A percentile compares a stretch with the other conserved stretches of the same genome.
phyloP scores from a whole-genome alignment of 2,329 filamentous ascomycete species.

The Beauveria caledonica region DNA sequence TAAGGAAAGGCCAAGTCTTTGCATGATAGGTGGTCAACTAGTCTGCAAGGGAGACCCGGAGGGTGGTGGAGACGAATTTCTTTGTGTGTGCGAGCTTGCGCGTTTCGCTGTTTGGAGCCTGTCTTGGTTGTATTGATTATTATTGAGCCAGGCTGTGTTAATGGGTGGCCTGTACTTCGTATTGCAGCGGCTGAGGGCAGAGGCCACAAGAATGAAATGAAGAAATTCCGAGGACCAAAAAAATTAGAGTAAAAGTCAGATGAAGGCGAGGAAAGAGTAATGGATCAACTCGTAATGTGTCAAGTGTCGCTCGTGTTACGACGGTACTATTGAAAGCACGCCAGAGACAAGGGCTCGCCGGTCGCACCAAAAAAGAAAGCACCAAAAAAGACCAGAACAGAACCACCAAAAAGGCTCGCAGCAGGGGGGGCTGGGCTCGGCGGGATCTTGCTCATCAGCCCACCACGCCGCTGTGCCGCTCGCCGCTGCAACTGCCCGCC shows the following conservation, averaged over 20 bases:
- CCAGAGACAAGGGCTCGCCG: background rate
- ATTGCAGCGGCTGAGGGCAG: background rate
- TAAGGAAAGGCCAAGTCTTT: no score
- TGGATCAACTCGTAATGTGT: no score
- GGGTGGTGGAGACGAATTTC: background rate
- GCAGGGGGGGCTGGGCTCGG: background rate
- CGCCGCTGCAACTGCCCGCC: background rate
- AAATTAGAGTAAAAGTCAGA: no score
- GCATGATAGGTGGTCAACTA: background rate
- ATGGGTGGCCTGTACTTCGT: no score
- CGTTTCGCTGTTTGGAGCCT: background rate
- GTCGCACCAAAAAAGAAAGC: background rate
- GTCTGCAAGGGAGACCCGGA: background rate
- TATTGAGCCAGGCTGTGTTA: background rate
- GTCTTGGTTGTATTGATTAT: background rate
- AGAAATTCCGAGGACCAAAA: background rate
- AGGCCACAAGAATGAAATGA: background rate
- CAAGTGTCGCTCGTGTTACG: no score
- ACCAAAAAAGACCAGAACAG: no score
- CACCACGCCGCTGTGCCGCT: background rate
- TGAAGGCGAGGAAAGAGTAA: no score
- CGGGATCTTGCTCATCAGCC: background rate
- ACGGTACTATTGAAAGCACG: background rate
- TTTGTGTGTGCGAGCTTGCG: background rate
- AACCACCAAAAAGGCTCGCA: background rate